Conservation (phyloP, 495 filamentous ascomycete genomes). For the Xylaria sp. region DNA sequence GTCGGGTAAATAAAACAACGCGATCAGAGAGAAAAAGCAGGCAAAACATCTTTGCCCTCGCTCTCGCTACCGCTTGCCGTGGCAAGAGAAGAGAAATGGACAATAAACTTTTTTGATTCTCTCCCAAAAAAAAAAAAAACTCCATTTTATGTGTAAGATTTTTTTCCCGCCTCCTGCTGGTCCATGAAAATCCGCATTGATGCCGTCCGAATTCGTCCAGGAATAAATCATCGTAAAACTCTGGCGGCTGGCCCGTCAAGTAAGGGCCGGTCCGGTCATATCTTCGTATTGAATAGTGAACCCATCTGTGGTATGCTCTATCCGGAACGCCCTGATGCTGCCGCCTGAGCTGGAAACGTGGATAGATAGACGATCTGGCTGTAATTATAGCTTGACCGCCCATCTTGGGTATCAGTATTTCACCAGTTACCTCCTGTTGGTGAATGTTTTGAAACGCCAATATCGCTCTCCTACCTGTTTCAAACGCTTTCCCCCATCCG, state of each 20-base stretch:
- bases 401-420: slow-evolving; percentile 22
- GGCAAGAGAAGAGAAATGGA: slow-evolving; percentile 5
- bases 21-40: not conserved
- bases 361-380: slow-evolving; percentile 16
- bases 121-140: slow-evolving; percentile 3
- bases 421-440: slow-evolving; percentile 12
- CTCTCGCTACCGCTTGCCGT: slow-evolving; percentile 21
- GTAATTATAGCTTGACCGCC: slow-evolving; percentile 17
- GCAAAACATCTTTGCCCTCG: not conserved
- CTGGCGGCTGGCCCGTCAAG: not conserved
- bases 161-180: slow-evolving; percentile 7
- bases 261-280: slow-evolving; percentile 7
- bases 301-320: slow-evolving; percentile 21
- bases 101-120: slow-evolving; percentile 16
- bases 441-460: slow-evolving; percentile 18
- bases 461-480: slow-evolving; percentile 14
- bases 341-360: slow-evolving; percentile 24
- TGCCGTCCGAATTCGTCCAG: slow-evolving; percentile 19
- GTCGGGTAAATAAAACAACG: not conserved
- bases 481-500: not conserved
- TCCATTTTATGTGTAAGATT: slow-evolving; percentile 12
- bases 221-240: slow-evolving; percentile 20
- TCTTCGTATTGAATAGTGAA: slow-evolving; percentile 22
- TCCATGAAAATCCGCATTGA: slow-evolving; percentile 13
- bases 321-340: slow-evolving; percentile 28